These are phyloP conservation scores for Leishmania arabica DNA, from an alignment of 208 protist genomes.

Conservation along the genomic window DNA sequence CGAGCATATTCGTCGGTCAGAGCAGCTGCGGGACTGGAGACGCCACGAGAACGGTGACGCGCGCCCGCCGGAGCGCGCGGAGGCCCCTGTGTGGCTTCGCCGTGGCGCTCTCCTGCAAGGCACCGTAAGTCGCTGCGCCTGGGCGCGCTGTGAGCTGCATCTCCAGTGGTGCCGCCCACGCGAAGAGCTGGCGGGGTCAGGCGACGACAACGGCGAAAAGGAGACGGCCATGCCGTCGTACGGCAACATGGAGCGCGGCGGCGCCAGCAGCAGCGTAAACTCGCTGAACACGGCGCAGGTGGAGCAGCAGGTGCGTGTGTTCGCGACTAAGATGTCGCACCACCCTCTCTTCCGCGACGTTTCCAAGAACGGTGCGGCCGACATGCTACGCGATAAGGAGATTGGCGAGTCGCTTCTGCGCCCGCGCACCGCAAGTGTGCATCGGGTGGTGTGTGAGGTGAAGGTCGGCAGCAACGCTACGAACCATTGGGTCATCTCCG, in stretches of 20 bases:
- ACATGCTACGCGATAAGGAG: slow-evolving; percentile 76
- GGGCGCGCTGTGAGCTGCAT: slow-evolving; percentile 68
- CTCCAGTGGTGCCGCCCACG: slow-evolving; percentile 71
- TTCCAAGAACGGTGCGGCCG: slow-evolving; percentile 38
- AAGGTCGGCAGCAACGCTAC: slow-evolving; percentile 69
- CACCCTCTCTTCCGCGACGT: slow-evolving; percentile 81
- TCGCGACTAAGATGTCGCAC: slow-evolving; percentile 77
- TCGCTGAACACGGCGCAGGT: slow-evolving; percentile 61
- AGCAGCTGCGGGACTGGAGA: slow-evolving; percentile 30
- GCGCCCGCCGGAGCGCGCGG: slow-evolving; percentile 5
- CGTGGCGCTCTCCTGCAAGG: slow-evolving; percentile 76
- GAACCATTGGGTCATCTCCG: slow-evolving; percentile 73
- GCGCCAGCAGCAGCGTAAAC: slow-evolving; percentile 65
- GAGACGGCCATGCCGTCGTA: slow-evolving; percentile 36
- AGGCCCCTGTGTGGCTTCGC: slow-evolving; percentile 55
- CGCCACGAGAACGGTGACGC: slow-evolving; percentile 3
- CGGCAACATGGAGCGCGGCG: slow-evolving; percentile 30
- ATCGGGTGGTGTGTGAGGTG: slow-evolving; percentile 67
- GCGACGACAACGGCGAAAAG: slow-evolving; percentile 11
- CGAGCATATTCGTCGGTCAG: slow-evolving; percentile 42
- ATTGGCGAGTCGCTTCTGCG: slow-evolving; percentile 85
- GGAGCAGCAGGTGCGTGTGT: slow-evolving; percentile 57
- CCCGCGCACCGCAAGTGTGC: slow-evolving; percentile 35
- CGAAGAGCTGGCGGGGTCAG: slow-evolving; percentile 19
- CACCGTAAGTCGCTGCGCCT: slow-evolving; percentile 64